Evolutionary conservation across 257 asterid species (phyloP), one percentile per base, ranked within the genome.

Genomic region (Paraleonurus japonicus): DNA sequence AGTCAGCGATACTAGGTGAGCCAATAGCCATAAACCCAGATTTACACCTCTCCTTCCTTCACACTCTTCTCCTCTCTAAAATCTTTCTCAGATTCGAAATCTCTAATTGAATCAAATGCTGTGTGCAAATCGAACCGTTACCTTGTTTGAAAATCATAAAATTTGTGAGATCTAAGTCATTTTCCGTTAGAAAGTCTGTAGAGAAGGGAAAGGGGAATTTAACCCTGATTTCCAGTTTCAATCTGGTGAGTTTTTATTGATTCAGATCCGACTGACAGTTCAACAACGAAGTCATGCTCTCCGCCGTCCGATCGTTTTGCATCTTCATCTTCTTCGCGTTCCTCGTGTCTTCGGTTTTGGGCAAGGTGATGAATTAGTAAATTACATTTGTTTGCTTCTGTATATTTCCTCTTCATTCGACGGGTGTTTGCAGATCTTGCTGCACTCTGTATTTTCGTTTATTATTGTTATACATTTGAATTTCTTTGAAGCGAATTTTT

Each of bases 351-450:
- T 41, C 82, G 53, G 53, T 75, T 17, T 33, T 71, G 58, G 85
- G 71, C 82, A 81, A 81, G 85, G 85, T 78, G 71, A 73, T 67
- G 24, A 19, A 61, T 51, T 55, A 39, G 64, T 51, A 43, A 54
- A 62, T 61, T 65, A n/a, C 37, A 62, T 35, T 15, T 27, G 55
- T 20, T 57, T 33, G 30, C 65, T 76, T 68, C 66, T 33, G 22
- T 60, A 75, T 54, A 61, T 15, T 12, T 37, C 11, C 39, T 30
- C 6, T 71, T 16, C 9, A 53, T 37, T 51, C 28, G 7, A 2
- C 43, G 15, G 20, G 35, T 67, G 65, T 48, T 45, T 13, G 45
- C 70, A 66, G 66, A 67, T 82, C 70, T 64, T 47, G 66, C 55
- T 61, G 43, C 28, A 62, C 10, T 58, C 27, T 17, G 15, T 19